Percentiles rank a stretch among this genome's conserved stretches.
phyloP scores from a whole-genome alignment of 257 asterid genomes.

The Prunella vulgaris region DNA sequence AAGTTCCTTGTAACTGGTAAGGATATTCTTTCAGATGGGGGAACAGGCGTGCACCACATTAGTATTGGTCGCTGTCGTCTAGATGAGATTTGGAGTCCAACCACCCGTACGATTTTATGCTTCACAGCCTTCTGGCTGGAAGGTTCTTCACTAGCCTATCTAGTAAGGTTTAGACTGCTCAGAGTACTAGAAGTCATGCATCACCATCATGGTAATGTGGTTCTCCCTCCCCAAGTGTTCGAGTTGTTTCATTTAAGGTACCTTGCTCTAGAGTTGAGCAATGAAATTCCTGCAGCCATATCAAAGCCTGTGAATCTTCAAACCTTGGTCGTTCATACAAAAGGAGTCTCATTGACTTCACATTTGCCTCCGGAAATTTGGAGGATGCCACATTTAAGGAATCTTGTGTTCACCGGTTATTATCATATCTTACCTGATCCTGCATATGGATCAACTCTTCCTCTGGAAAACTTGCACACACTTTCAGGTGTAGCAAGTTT shows the following conservation, averaged over 20 bases:
- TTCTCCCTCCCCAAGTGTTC: not conserved
- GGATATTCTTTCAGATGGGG: not conserved
- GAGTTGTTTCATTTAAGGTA: constrained; percentile 13
- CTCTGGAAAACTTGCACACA: constrained; percentile 12
- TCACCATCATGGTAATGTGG: no score
- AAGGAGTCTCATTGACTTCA: no score
- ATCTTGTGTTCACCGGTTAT: not conserved
- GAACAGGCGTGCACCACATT: not conserved
- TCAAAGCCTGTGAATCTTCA: constrained; percentile 13
- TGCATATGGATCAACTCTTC: not conserved
- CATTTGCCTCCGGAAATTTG: constrained; percentile 6
- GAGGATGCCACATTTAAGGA: constrained; percentile 10
- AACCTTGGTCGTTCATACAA: not conserved
- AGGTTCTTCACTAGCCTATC: not conserved
- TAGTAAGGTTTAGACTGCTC: not conserved
- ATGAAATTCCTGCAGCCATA: not conserved
- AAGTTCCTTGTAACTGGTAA: not conserved
- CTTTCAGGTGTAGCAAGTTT: not conserved
- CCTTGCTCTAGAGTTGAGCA: not conserved
- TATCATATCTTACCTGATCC: not conserved
- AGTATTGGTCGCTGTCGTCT: not conserved
- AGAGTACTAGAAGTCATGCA: not conserved
- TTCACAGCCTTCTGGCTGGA: not conserved
- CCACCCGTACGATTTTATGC: not conserved
- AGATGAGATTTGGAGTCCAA: not conserved